phyloP scores from a whole-genome alignment of 176 grass and related monocot genomes.

The Alopecurus myosuroides region DNA sequence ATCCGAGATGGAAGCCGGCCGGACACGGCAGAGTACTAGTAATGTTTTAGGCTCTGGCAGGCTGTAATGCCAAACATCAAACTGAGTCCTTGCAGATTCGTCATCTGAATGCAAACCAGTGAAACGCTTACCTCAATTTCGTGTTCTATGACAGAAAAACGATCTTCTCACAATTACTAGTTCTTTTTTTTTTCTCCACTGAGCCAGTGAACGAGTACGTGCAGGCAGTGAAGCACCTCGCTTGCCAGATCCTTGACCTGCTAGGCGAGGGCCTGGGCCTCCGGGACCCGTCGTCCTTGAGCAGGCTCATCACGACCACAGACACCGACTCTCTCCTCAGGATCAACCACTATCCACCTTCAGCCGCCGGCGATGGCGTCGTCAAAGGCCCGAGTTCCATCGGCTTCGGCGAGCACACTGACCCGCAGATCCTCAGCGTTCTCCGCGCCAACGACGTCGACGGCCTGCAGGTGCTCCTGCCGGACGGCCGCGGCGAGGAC shows the following conservation, averaged over 20 bases:
- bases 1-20: too few relatives aligned
- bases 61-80: neutral
- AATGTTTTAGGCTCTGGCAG: neutral
- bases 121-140: neutral
- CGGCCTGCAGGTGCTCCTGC: constrained; percentile 65
- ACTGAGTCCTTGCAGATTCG: neutral
- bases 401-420: constrained; percentile 91
- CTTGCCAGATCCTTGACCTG: constrained; percentile 69
- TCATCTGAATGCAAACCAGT: neutral
- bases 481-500: neutral
- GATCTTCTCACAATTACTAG: neutral
- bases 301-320: constrained; percentile 42
- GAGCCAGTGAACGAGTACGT: constrained; percentile 76
- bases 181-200: constrained; percentile 4
- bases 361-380: neutral
- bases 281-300: constrained; percentile 37
- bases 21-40: neutral
- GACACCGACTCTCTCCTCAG: constrained; percentile 82
- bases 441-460: constrained; percentile 71
- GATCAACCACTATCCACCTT: constrained; percentile 82
- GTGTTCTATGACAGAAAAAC: neutral
- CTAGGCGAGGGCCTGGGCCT: constrained; percentile 72
- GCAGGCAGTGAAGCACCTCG: constrained; percentile 47
- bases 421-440: constrained; percentile 86
- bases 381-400: neutral